phyloP scores from a whole-genome alignment of 2,329 filamentous ascomycete species.

The Tolypocladium guangdongense region DNA sequence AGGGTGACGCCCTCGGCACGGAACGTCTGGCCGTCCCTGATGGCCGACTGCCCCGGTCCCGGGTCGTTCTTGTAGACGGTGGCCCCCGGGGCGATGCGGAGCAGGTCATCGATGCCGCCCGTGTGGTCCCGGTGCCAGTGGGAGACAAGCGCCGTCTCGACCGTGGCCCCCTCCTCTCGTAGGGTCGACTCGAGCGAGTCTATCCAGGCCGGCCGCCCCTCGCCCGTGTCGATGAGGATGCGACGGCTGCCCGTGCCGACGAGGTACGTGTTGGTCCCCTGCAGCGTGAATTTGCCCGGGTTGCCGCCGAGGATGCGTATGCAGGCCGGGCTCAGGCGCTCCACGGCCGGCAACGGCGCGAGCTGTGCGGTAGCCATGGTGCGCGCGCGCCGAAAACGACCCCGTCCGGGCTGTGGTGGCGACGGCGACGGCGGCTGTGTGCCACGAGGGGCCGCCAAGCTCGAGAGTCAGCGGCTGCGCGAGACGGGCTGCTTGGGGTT shows the following conservation, averaged over 20 bases:
- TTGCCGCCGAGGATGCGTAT: slow-evolving; percentile 85
- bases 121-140: slow-evolving; percentile 91
- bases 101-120: slow-evolving; percentile 61
- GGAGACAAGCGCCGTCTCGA: slow-evolving; percentile 66
- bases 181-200: slow-evolving; percentile 54
- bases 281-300: slow-evolving; percentile 67
- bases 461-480: not conserved
- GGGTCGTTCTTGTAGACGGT: slow-evolving; percentile 58
- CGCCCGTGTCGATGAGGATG: slow-evolving; percentile 81
- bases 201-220: slow-evolving; percentile 68
- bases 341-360: slow-evolving; percentile 57
- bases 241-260: slow-evolving; percentile 63
- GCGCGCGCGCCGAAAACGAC: not conserved
- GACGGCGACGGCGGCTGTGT: not conserved
- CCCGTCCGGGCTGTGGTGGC: not conserved
- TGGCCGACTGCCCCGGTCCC: slow-evolving; percentile 30
- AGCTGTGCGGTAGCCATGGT: slow-evolving; percentile 22
- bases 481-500: not conserved
- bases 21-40: slow-evolving; percentile 43
- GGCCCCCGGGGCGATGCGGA: slow-evolving; percentile 49
- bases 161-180: slow-evolving; percentile 51
- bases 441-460: not conserved
- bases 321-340: slow-evolving; percentile 65
- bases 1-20: slow-evolving; percentile 52
- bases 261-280: slow-evolving; percentile 91